Evolutionary conservation across 2,329 filamentous ascomycete genomes (phyloP), one percentile per base, ranked within the genome.

Genomic region (Botrytis pseudocinerea): DNA sequence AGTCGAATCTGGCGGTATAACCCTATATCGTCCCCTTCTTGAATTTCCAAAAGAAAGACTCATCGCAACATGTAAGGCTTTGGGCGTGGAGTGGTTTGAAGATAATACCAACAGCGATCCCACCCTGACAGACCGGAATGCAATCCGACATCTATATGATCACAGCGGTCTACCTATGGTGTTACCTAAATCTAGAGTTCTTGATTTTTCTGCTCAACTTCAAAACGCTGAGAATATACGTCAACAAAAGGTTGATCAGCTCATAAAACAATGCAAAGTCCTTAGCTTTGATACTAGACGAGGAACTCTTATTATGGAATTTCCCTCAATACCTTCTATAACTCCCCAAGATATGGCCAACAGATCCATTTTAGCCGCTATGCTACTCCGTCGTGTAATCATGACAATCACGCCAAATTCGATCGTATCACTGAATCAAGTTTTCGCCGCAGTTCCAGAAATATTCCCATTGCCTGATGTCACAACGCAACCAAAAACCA

Each of bases 61-160:
- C n/a, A 86, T 91, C 61, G 88, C 89, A 2, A 94, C 93, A 0
- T 98, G 95, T 79, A 82, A 90, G 74, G 84, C 87, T n/a, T 87
- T 90, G 76, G 82, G 85, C 0, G 83, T 97, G 16, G 83, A 84
- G 0, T 98, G 93, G 92, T 93, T 94, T 75, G 93, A 96, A 80
- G 96, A 99, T 80, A 83, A 85, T 60, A 98, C 95, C 2, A 99
- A 99, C 79, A 82, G 85, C 25, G 92, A 98, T 78, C 87, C 85
- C 14, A 94, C 91, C 0, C 83, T 97, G 73, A 97, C 96, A 0
- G 83, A 87, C 62, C 89, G 96, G 54, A 99, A 99, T 79, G 90
- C 95, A 0, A 85, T 98, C 54, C 89, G 95, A 46, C 84, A 92
- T 80, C 81, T 97, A 61, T 85, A 88, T 32, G 83, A 85, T 40